Evolutionary conservation across 2,329 filamentous ascomycete species (phyloP).

Genomic region (Diplodia intermedia): DNA sequence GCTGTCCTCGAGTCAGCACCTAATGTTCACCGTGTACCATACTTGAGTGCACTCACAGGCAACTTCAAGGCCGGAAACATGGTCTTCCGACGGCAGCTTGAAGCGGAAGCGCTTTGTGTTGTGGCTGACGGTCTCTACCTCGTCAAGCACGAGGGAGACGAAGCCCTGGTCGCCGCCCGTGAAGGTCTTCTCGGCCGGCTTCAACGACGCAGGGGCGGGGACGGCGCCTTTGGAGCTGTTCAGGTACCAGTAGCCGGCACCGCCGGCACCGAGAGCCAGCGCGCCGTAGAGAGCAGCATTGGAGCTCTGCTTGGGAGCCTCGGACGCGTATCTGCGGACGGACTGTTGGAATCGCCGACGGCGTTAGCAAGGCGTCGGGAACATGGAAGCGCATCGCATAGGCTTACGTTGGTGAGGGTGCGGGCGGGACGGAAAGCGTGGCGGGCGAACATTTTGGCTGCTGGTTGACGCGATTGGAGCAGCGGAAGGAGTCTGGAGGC

Average conservation of each 20-base stretch:
- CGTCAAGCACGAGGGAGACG: conserved; percentile 78
- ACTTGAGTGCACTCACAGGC: conserved; percentile 63
- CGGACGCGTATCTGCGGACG: conserved; percentile 76
- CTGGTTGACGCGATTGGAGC: conserved; percentile 14
- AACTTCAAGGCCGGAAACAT: conserved; percentile 80
- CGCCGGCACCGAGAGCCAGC: conserved; percentile 61
- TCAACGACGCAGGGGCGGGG: conserved; percentile 44
- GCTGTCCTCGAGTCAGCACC: conserved; percentile 48
- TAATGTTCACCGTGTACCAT: neutral
- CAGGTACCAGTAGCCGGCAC: conserved; percentile 63
- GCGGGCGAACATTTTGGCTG: conserved; percentile 51
- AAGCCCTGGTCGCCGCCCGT: conserved; percentile 91
- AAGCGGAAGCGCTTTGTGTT: conserved; percentile 96
- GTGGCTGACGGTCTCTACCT: conserved; percentile 82
- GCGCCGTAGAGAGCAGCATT: conserved; percentile 68
- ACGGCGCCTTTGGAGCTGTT: conserved; percentile 39
- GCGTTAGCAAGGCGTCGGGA: conserved; percentile 31
- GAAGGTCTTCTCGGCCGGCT: conserved; percentile 61
- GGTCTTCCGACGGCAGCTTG: conserved; percentile 80
- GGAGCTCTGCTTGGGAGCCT: conserved; percentile 62
- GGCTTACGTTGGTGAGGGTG: conserved; percentile 48
- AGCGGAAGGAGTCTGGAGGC: neutral
- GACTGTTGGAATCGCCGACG: conserved; percentile 53
- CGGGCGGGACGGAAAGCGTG: conserved; percentile 53
- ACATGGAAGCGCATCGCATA: conserved; percentile 37